Evolutionary conservation across 1,284 basidiomycete species (phyloP).

Genomic region (Ustilago hordei): DNA sequence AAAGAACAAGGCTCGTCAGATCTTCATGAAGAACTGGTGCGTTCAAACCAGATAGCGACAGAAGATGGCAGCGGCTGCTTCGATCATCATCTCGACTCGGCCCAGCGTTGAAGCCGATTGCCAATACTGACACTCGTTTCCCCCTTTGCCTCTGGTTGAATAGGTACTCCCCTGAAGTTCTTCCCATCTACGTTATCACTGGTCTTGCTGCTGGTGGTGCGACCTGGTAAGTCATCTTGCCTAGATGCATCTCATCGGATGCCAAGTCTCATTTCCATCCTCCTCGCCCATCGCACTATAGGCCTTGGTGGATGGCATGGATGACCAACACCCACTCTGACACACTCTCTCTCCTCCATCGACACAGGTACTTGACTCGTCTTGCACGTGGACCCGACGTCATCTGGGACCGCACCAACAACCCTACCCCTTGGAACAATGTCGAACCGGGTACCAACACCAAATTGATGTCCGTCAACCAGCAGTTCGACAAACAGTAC

Average conservation of each 20-base stretch:
- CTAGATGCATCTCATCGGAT: neutral
- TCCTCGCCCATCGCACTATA: too few species aligned
- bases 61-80: too few species aligned
- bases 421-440: slow-evolving; percentile 67
- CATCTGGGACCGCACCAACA: slow-evolving; percentile 68
- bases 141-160: neutral
- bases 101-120: too few species aligned
- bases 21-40: slow-evolving; percentile 64
- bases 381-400: slow-evolving; percentile 64
- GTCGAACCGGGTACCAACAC: slow-evolving; percentile 64
- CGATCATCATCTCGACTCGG: too few species aligned
- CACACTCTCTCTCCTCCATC: too few species aligned
- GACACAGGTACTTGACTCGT: slow-evolving; percentile 57
- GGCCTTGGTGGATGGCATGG: too few species aligned
- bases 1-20: slow-evolving; percentile 57
- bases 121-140: neutral
- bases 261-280: too few species aligned
- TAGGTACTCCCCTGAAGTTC: slow-evolving; percentile 57
- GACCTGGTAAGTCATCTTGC: slow-evolving; percentile 52
- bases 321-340: too few species aligned
- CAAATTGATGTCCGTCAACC: slow-evolving; percentile 64
- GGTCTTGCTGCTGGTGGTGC: slow-evolving; percentile 62
- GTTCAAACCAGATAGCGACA: slow-evolving; percentile 9
- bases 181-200: slow-evolving; percentile 64
- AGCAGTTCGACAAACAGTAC: slow-evolving; percentile 61